Conservation (phyloP, 768 basidiomycete species). For the Harrya chromipes region DNA sequence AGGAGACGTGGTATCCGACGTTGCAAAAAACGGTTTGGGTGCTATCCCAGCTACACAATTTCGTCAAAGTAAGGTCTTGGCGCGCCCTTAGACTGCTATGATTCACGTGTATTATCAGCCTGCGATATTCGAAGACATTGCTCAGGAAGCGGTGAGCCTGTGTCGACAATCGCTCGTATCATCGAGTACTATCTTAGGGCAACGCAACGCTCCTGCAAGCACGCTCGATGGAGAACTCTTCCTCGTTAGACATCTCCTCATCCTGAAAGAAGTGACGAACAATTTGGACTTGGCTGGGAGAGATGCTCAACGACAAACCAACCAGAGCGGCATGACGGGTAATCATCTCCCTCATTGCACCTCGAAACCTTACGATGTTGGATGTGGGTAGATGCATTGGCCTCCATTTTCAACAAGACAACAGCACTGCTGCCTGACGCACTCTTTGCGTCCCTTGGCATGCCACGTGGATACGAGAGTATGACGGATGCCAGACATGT, state of each 20-base stretch:
- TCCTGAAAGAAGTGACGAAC: conserved; percentile 86
- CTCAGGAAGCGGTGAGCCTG: conserved; percentile 84
- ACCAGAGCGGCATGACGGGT: conserved; percentile 61
- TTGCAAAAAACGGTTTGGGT: conserved; percentile 89
- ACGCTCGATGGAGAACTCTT: conserved; percentile 78
- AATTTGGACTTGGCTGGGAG: conserved; percentile 63
- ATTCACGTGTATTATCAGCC: conserved; percentile 48
- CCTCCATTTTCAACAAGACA: conserved; percentile 32
- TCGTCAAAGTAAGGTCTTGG: conserved; percentile 69
- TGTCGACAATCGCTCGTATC: conserved; percentile 78
- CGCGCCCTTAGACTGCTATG: not conserved
- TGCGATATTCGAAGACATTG: conserved; percentile 95
- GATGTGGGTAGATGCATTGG: conserved; percentile 25
- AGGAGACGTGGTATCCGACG: conserved; percentile 92
- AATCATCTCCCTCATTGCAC: not conserved
- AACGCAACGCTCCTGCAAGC: conserved; percentile 42
- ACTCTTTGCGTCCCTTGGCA: conserved; percentile 66
- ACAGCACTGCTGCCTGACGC: conserved; percentile 57
- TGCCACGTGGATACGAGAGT: conserved; percentile 57
- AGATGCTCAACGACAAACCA: conserved; percentile 41
- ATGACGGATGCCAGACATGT: conserved; percentile 75
- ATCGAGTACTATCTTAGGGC: conserved; percentile 64
- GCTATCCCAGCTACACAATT: conserved; percentile 83
- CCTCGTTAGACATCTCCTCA: conserved; percentile 84
- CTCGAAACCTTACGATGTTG: not conserved